Conservation (phyloP, 2,329 filamentous ascomycete species). For the Trichoderma arundinaceum region DNA sequence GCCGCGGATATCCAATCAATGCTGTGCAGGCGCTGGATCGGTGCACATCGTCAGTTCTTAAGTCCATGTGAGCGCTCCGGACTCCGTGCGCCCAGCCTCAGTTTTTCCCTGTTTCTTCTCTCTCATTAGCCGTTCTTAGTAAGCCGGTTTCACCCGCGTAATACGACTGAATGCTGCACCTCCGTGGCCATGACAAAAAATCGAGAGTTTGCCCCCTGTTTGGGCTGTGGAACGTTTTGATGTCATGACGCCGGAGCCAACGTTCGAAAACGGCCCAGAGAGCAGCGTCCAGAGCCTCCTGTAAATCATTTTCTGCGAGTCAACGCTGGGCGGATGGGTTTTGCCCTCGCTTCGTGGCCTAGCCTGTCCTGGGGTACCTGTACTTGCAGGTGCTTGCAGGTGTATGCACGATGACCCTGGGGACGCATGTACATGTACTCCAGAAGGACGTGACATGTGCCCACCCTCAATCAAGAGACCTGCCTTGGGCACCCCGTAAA, state of each 20-base stretch:
- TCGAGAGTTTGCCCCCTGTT: not conserved
- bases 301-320: slow-evolving; percentile 30
- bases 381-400: not conserved
- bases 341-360: not conserved
- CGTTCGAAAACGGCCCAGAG: not conserved
- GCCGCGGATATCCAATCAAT: no score
- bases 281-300: slow-evolving; percentile 15
- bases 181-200: no score
- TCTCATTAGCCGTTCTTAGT: slow-evolving; percentile 2
- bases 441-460: not conserved
- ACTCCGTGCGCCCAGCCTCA: not conserved
- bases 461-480: not conserved
- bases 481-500: not conserved
- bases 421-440: not conserved
- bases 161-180: not conserved
- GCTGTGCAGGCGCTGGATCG: not conserved
- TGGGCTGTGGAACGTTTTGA: slow-evolving; percentile 23
- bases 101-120: not conserved
- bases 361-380: slow-evolving; percentile 1
- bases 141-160: slow-evolving; percentile 15
- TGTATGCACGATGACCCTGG: not conserved
- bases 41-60: slow-evolving; percentile 4
- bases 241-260: not conserved
- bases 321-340: not conserved
- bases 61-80: slow-evolving; percentile 9